Evolutionary conservation across 1,284 basidiomycete species (phyloP), one percentile per base, ranked within the genome.

Genomic region (Xerocomus amazonicus): DNA sequence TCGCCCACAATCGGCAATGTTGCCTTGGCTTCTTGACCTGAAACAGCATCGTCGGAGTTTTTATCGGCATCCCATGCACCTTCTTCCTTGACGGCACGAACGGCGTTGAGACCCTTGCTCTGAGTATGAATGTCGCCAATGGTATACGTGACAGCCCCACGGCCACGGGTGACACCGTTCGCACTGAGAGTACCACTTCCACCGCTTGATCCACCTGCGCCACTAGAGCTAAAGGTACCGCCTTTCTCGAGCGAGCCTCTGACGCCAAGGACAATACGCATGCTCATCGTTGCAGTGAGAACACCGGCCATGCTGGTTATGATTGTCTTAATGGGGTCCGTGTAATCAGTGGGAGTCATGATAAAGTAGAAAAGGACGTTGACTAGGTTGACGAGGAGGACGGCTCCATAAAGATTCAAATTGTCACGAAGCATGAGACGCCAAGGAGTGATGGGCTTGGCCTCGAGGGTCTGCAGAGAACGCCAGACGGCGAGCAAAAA

Each of bases 351-450:
- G 27, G 88, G 85, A 44, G 65, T 80, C 62, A 84, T 78, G 69
- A 87, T 79, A 69, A 90, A 88, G 83, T 86, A 89, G 76, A 88
- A 90, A 61, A 88, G 67, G 68, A 87, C 76, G 73, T 90, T 90
- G 68, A 76, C 73, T 70, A 87, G 76, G 75, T 91, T 88, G 54
- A 90, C 84, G 57, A 83, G 59, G 74, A 80, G 84, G 66, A 90
- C 77, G 28, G 87, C 83, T 48, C 77, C 84, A 61, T 90, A 90
- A 50, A 90, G 79, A 70, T 90, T 90, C 55, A 91, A 80, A 9
- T 87, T 86, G 63, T 91, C 88, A 53, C 88, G 85, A 54, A 90
- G 84, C 87, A 90, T 90, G 56, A 90, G 75, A 61, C 89, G 88
- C 88, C 88, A 90, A 38, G 75, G 72, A 45, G 73, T 76, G 51